Evolutionary conservation across 2,329 filamentous ascomycete genomes (phyloP).

Genomic region (Apiospora pterosperma): DNA sequence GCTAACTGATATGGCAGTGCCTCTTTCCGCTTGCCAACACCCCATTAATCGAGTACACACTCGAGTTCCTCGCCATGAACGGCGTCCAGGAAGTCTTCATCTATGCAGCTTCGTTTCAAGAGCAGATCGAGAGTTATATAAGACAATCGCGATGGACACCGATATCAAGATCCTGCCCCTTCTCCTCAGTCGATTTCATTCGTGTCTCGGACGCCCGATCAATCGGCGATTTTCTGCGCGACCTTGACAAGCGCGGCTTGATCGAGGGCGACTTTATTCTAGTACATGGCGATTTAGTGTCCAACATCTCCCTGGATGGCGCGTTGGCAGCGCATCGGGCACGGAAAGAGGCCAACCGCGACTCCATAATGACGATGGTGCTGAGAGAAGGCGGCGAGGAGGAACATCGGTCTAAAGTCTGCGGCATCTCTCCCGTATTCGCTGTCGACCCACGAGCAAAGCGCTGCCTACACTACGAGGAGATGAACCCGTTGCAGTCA

Average conservation of each 20-base stretch:
- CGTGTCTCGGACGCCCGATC: conserved; percentile 80
- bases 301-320: conserved; percentile 80
- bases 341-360: conserved; percentile 78
- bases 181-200: conserved; percentile 78
- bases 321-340: conserved; percentile 77
- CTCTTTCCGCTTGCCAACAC: conserved; percentile 90
- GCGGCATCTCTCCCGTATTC: conserved; percentile 76
- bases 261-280: conserved; percentile 89
- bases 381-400: conserved; percentile 70
- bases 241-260: conserved; percentile 80
- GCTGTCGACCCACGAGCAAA: conserved; percentile 77
- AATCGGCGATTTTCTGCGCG: conserved; percentile 90
- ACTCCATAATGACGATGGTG: conserved; percentile 97
- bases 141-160: conserved; percentile 71
- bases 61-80: conserved; percentile 93
- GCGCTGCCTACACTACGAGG: conserved; percentile 90
- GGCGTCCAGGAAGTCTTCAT: conserved; percentile 93
- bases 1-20: conserved; percentile 56
- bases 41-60: conserved; percentile 93
- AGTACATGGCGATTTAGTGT: conserved; percentile 88
- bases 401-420: conserved; percentile 72
- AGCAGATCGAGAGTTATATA: conserved; percentile 85
- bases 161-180: conserved; percentile 55
- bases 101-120: conserved; percentile 84
- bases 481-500: conserved; percentile 68